Conservation (phyloP, 2,329 filamentous ascomycete species). For the Talaromyces albobiverticillius region DNA sequence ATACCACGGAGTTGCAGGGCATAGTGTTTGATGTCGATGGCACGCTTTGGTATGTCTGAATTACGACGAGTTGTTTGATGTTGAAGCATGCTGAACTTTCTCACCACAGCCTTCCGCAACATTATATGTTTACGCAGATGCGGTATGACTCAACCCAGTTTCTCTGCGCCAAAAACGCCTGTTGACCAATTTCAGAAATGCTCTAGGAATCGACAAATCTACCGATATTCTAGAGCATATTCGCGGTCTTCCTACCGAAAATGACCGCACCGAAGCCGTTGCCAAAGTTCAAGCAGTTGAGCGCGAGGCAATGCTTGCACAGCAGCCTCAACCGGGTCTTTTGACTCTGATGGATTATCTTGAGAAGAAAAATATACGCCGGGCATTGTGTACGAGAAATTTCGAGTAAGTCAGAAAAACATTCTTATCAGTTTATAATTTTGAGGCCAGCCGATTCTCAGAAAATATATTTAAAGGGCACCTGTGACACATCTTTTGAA, state of each 20-base stretch:
- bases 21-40: constrained; percentile 93
- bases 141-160: constrained; percentile 40
- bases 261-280: constrained; percentile 62
- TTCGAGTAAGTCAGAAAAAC: constrained; percentile 61
- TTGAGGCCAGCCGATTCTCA: not conserved
- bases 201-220: constrained; percentile 67
- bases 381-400: constrained; percentile 91
- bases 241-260: constrained; percentile 63
- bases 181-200: constrained; percentile 35
- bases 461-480: constrained; percentile 23
- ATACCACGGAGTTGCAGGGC: constrained; percentile 50
- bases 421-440: not conserved
- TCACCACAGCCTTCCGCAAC: constrained; percentile 73
- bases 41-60: constrained; percentile 68
- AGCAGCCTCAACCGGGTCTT: constrained; percentile 80
- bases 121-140: constrained; percentile 95
- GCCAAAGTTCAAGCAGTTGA: constrained; percentile 77
- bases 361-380: constrained; percentile 62
- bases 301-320: constrained; percentile 71
- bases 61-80: not conserved
- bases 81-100: not conserved
- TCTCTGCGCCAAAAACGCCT: not conserved
- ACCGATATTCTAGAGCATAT: constrained; percentile 89
- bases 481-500: constrained; percentile 51
- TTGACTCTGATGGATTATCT: constrained; percentile 77